These are phyloP conservation scores for Cercospora canescens DNA, from an alignment of 2,329 filamentous ascomycete species.

Conservation along the genomic window DNA sequence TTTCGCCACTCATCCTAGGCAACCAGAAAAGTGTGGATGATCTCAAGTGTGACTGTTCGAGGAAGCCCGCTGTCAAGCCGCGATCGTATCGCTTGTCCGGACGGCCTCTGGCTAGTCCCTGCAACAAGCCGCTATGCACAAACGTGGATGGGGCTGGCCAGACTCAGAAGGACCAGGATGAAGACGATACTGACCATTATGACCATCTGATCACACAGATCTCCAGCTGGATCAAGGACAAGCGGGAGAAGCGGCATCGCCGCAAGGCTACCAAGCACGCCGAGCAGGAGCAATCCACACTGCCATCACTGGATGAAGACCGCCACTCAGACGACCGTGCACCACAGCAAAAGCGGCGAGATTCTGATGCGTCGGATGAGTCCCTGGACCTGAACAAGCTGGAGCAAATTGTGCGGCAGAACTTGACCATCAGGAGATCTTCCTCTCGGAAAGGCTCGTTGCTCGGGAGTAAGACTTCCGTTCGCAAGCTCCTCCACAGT, in stretches of 20 bases:
- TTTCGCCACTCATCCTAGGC: conserved; percentile 49
- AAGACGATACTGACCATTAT: conserved; percentile 20
- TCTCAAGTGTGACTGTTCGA: conserved; percentile 40
- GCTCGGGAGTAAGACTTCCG: conserved; percentile 27
- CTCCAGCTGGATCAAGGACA: conserved; percentile 78
- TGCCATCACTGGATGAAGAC: neutral
- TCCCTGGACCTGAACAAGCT: conserved; percentile 69
- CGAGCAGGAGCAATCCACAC: conserved; percentile 9
- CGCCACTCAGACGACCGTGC: neutral
- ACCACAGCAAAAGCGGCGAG: conserved; percentile 11
- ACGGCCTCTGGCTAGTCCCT: conserved; percentile 35
- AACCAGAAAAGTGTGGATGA: conserved; percentile 47
- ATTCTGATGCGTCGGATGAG: conserved; percentile 25
- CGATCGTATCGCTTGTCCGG: conserved; percentile 43
- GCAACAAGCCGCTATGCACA: conserved; percentile 24
- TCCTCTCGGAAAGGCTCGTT: conserved; percentile 20
- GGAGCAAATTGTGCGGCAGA: conserved; percentile 75
- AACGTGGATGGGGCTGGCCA: conserved; percentile 12
- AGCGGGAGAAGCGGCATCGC: conserved; percentile 66
- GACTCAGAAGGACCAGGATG: conserved; percentile 14
- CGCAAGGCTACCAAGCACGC: conserved; percentile 34
- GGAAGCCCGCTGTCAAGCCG: conserved; percentile 40
- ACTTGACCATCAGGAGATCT: conserved; percentile 36
- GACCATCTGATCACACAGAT: conserved; percentile 60
- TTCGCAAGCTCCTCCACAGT: conserved; percentile 30